Evolutionary conservation across 2,329 filamentous ascomycete genomes (phyloP), one percentile per base, ranked within the genome.

Genomic region (Fusarium oxysporum): DNA sequence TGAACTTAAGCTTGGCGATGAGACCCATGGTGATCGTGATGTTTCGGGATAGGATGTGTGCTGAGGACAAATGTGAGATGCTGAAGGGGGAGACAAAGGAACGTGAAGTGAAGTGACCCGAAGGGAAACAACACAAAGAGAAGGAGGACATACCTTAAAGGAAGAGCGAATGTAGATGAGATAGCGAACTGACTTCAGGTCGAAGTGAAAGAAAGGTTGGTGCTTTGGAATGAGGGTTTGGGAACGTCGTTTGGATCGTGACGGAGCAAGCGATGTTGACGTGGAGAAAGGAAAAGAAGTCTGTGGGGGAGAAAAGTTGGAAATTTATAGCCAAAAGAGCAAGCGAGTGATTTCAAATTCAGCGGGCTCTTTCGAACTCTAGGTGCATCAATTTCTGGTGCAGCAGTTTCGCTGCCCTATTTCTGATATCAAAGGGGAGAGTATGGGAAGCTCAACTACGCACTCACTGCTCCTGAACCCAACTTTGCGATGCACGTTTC

Each of bases 291-390:
- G n/a, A 65, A 45, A 44, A 40, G 14, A 37, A 51, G 53, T 40
- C 45, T 51, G 48, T 25, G n/a, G 44, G 23, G 32, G 30, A 35
- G n/a, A 23, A 38, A 35, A 8, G 8, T 21, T 35, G 45, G 58
- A 25, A 25, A 43, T 69, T 69, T 69, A 70, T 69, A 69, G 38
- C 8, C 41, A 48, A 38, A 17, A 41, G 45, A 41, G 28, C 21
- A 13, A 30, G 53, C 28, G 44, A 58, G 44, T 64, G 54, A 71
- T 58, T 62, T 45, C 13, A 43, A 54, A 40, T 54, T 35, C 54
- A 56, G 41, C 4, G 55, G 55, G 32, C 35, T 23, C 41, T 51
- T 30, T n/a, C 33, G 45, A 58, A 45, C n/a, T 40, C 23, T 23
- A 70, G 60, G 45, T 40, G 43, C 14, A 41, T 35, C 28, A 33